Percentiles rank a stretch among this genome's conserved stretches.
phyloP scores from a whole-genome alignment of 441 rosid species.

The Metrosideros polymorpha region DNA sequence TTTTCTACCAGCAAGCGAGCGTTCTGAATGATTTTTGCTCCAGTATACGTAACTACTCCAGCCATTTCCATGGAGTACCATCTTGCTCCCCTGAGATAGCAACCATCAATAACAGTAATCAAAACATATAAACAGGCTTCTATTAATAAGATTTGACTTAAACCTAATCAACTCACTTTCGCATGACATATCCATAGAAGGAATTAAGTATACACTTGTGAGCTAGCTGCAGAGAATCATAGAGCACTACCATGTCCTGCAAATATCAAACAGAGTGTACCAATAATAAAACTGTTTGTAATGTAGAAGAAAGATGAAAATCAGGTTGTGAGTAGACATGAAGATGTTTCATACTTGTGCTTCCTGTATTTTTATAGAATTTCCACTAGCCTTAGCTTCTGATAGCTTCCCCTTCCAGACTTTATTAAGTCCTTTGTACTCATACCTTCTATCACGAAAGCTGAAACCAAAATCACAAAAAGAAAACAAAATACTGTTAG shows the following conservation, averaged over 20 bases:
- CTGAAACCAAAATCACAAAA: conserved; percentile 30
- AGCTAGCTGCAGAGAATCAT: conserved; percentile 97
- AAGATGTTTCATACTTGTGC: conserved; percentile 58
- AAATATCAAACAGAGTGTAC: conserved; percentile 10
- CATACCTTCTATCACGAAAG: conserved; percentile 98
- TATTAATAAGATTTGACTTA: not conserved
- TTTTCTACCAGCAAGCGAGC: conserved; percentile 92
- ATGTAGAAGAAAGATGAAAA: not conserved
- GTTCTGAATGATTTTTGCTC: conserved; percentile 98
- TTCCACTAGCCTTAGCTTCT: conserved; percentile 96
- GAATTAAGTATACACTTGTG: conserved; percentile 98
- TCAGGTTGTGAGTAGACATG: not conserved
- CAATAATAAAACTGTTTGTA: not conserved
- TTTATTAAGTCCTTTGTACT: conserved; percentile 97
- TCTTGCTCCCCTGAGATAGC: conserved; percentile 86
- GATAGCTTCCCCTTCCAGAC: conserved; percentile 97
- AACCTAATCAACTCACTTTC: conserved; percentile 63
- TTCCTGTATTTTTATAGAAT: conserved; percentile 96
- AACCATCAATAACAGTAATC: conserved; percentile 15
- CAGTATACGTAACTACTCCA: conserved; percentile 98
- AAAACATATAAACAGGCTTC: conserved; percentile 2
- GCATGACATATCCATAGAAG: conserved; percentile 99
- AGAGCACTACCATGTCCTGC: conserved; percentile 99
- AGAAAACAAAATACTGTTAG: conserved; percentile 12
- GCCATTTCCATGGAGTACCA: conserved; percentile 99